Percentiles rank a stretch among this genome's conserved stretches.
Evolutionary conservation across 352 stramenopile genomes (phyloP).

Genomic region (Globisporangium okanoganense): DNA sequence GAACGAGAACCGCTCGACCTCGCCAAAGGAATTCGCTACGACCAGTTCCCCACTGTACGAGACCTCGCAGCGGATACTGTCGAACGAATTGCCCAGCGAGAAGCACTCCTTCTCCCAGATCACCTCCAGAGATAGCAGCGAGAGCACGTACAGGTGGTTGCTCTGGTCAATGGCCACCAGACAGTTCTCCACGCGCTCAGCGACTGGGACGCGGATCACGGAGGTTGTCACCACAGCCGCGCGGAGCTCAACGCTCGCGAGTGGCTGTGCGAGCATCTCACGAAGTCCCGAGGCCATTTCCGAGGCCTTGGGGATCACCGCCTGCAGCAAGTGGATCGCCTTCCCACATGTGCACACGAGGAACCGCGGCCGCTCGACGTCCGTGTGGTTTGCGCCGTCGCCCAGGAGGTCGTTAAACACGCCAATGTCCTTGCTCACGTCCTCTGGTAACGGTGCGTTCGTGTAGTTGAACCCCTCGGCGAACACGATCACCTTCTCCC

Average conservation of each 20-base stretch:
- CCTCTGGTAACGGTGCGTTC: not conserved
- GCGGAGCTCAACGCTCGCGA: constrained; percentile 49
- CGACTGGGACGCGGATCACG: constrained; percentile 52
- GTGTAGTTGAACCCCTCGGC: constrained; percentile 28
- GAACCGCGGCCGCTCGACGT: constrained; percentile 40
- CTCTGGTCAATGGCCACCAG: constrained; percentile 68
- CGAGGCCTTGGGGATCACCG: constrained; percentile 42
- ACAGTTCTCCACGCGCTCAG: constrained; percentile 53
- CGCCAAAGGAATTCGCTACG: constrained; percentile 54
- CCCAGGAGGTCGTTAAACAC: constrained; percentile 7
- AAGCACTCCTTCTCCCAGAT: constrained; percentile 46
- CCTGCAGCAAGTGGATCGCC: constrained; percentile 49
- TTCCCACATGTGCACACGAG: constrained; percentile 58
- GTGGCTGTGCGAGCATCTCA: constrained; percentile 38
- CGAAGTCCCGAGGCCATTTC: constrained; percentile 54
- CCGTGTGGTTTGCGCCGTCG: constrained; percentile 19
- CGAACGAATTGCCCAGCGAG: constrained; percentile 27
- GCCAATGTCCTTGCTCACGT: constrained; percentile 8
- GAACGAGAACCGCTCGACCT: constrained; percentile 63
- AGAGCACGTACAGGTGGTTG: constrained; percentile 61
- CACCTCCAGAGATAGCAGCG: constrained; percentile 44
- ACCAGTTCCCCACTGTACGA: constrained; percentile 54
- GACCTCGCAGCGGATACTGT: constrained; percentile 38
- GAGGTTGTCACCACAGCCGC: constrained; percentile 38
- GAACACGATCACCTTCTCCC: constrained; percentile 52